These are phyloP conservation scores for Dissoconium aciculare DNA, from an alignment of 2,329 filamentous ascomycete genomes.

Conservation along the genomic window DNA sequence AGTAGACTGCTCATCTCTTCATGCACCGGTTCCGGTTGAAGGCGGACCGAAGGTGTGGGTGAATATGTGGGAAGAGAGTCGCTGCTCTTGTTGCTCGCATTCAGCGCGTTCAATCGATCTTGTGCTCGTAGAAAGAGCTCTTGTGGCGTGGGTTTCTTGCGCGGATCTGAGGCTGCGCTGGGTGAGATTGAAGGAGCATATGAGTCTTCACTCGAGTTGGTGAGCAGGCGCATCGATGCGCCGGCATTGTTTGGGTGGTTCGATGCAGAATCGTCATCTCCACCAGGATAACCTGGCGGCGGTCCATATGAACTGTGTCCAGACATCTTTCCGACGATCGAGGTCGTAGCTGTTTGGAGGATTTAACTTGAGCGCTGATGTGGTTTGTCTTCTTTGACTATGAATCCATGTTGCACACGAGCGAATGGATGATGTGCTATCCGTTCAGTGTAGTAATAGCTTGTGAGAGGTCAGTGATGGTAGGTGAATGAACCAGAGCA, in stretches of 20 bases:
- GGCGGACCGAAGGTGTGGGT: constrained; percentile 5
- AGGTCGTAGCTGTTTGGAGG: too few species aligned
- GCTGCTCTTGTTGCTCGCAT: constrained; percentile 8
- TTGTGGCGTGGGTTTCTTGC: constrained; percentile 27
- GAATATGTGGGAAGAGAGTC: constrained; percentile 1
- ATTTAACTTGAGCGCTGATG: too few species aligned
- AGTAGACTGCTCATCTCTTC: constrained; percentile 31
- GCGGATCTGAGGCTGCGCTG: constrained; percentile 8
- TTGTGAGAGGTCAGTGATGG: too few species aligned
- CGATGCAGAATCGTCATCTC: constrained; percentile 22
- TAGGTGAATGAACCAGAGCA: too few species aligned
- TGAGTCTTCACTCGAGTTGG: constrained; percentile 26
- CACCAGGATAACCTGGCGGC: constrained; percentile 29
- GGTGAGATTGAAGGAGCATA: constrained; percentile 18
- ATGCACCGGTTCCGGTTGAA: constrained; percentile 19
- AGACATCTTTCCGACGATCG: too few species aligned
- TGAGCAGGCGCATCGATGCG: constrained; percentile 37
- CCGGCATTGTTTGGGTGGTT: constrained; percentile 21
- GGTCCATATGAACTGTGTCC: too few species aligned
- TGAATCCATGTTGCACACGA: too few species aligned
- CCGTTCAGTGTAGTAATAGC: too few species aligned
- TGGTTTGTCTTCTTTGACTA: too few species aligned
- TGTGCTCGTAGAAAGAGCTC: constrained; percentile 19
- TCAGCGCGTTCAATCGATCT: constrained; percentile 11
- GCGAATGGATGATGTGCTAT: too few species aligned